A percentile compares a stretch with the other conserved stretches of the same genome.
Conservation (phyloP, 371 early-diverging fungal species). For the Rhizopus sp. region DNA sequence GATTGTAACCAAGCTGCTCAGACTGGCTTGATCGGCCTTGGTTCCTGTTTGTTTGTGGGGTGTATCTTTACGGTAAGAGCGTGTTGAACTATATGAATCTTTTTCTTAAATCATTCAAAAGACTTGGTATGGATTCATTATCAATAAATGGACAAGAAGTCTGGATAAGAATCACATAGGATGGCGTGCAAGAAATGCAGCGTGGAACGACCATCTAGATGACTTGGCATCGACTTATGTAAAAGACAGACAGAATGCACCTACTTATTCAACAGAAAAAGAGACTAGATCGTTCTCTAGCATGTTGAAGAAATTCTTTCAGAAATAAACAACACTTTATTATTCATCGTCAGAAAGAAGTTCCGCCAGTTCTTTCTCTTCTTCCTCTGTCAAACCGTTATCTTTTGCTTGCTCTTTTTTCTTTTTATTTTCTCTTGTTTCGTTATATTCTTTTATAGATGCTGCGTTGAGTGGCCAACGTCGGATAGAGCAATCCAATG, state of each 20-base stretch:
- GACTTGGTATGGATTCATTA: conserved; percentile 22
- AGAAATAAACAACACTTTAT: conserved; percentile 7
- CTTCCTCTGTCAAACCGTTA: conserved; percentile 71
- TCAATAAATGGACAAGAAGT: conserved; percentile 15
- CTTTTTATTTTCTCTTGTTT: conserved; percentile 19
- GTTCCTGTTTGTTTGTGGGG: conserved; percentile 39
- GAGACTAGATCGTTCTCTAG: not conserved
- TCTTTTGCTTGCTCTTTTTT: conserved; percentile 20
- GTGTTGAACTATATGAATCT: not conserved
- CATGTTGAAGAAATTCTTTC: not conserved
- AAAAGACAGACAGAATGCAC: conserved; percentile 28
- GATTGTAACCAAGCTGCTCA: conserved; percentile 47
- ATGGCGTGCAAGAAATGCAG: conserved; percentile 36
- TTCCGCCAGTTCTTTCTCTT: conserved; percentile 81
- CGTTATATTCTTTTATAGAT: conserved; percentile 33
- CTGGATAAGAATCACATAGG: conserved; percentile 17
- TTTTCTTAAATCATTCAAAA: not conserved
- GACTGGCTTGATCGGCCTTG: conserved; percentile 44
- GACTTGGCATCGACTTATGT: conserved; percentile 40
- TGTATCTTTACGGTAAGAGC: conserved; percentile 33
- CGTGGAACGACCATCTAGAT: conserved; percentile 43
- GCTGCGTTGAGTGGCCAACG: conserved; percentile 65
- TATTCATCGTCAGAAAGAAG: conserved; percentile 55
- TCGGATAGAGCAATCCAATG: conserved; percentile 78
- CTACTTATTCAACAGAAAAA: conserved; percentile 30